phyloP scores from a whole-genome alignment of 176 grass and related monocot species.

The maize (Zea mays) region DNA sequence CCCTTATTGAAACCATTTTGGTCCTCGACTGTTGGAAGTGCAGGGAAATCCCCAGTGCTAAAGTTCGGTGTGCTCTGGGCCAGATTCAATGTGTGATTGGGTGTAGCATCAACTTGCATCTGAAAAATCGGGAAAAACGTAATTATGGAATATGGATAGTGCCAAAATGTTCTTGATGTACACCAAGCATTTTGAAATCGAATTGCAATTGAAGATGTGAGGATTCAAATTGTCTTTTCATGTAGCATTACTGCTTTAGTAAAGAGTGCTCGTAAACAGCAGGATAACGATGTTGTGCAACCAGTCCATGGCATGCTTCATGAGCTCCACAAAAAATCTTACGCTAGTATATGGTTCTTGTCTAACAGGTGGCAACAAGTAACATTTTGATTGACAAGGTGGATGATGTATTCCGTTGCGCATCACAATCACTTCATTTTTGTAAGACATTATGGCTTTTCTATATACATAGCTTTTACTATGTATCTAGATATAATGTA shows the following conservation, averaged over 20 bases:
- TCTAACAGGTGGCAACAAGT: too few relatives aligned
- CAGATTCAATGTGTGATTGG: conserved; percentile 51
- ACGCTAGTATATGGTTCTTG: too few relatives aligned
- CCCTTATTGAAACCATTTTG: conserved; percentile 62
- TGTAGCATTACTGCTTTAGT: neutral
- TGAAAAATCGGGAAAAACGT: conserved; percentile 36
- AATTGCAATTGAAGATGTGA: conserved; percentile 2
- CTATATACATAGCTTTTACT: neutral
- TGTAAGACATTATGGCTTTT: neutral
- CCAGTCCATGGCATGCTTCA: too few relatives aligned
- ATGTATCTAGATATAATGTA: neutral
- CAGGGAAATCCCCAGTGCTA: conserved; percentile 81
- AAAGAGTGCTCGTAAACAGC: neutral
- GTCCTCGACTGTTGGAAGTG: conserved; percentile 58
- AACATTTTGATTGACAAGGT: too few relatives aligned
- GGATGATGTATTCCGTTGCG: neutral
- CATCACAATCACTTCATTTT: neutral
- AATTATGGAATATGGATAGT: conserved; percentile 2
- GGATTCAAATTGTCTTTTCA: neutral
- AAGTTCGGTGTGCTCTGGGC: conserved; percentile 60
- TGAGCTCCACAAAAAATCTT: too few relatives aligned
- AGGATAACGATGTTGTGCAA: neutral
- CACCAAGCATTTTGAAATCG: neutral
- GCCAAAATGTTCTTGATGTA: conserved; percentile 1
- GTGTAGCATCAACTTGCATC: conserved; percentile 81